Conservation (phyloP, 1,139 yeast species). For the Pichia sp. region DNA sequence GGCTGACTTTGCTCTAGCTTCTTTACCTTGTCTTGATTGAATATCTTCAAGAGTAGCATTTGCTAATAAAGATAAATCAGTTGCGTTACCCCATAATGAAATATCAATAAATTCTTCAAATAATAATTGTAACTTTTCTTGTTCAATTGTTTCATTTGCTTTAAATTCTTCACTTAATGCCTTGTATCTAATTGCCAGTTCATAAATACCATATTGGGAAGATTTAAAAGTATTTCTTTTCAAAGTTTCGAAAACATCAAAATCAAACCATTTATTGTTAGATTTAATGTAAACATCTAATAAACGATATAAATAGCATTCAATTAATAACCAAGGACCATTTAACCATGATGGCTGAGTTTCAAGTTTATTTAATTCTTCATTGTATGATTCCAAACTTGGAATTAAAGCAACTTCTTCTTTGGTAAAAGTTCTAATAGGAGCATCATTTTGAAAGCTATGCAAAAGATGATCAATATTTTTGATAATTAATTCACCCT, state of each 20-base stretch:
- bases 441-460: conserved; percentile 37
- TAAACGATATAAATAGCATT: conserved; percentile 74
- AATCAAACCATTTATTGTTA: conserved; percentile 44
- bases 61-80: conserved; percentile 84
- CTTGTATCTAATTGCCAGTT: conserved; percentile 67
- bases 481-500: conserved; percentile 18
- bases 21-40: conserved; percentile 85
- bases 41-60: conserved; percentile 83
- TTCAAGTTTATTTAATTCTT: conserved; percentile 31
- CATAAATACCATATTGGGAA: conserved; percentile 73
- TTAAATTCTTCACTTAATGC: conserved; percentile 38
- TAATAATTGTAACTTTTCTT: conserved; percentile 38
- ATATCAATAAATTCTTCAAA: conserved; percentile 80
- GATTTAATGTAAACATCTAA: conserved; percentile 44
- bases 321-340: conserved; percentile 92
- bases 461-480: conserved; percentile 33
- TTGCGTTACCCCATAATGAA: conserved; percentile 97
- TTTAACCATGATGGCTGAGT: conserved; percentile 53
- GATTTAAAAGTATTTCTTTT: conserved; percentile 72
- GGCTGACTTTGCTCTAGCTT: conserved; percentile 76
- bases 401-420: conserved; percentile 32
- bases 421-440: conserved; percentile 37
- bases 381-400: conserved; percentile 48
- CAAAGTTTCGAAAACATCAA: conserved; percentile 66
- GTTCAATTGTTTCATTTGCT: conserved; percentile 7